These are phyloP conservation scores for Baudoinia panamericana DNA, from an alignment of 495 filamentous ascomycete species.

Conservation along the genomic window DNA sequence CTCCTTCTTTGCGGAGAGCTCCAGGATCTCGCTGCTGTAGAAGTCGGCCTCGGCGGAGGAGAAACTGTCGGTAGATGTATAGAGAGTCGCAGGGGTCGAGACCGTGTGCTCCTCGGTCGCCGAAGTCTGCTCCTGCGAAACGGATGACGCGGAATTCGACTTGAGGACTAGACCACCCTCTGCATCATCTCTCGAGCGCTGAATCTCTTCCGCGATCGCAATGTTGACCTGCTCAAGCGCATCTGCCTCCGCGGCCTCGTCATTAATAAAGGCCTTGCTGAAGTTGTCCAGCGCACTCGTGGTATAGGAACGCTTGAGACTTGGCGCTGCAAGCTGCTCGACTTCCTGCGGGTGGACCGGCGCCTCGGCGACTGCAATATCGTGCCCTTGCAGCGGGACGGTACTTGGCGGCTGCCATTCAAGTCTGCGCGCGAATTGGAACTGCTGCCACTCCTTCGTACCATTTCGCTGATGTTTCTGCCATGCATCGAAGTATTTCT, in stretches of 20 bases:
- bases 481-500: conserved; percentile 81
- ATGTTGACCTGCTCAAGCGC: conserved; percentile 48
- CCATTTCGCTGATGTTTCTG: conserved; percentile 59
- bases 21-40: conserved; percentile 62
- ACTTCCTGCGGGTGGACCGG: conserved; percentile 40
- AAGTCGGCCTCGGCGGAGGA: conserved; percentile 42
- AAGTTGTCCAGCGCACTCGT: conserved; percentile 43
- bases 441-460: conserved; percentile 78
- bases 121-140: not conserved
- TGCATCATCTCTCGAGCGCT: conserved; percentile 24
- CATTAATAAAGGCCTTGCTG: conserved; percentile 42
- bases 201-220: conserved; percentile 49
- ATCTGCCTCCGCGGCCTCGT: conserved; percentile 36
- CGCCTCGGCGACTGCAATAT: conserved; percentile 29
- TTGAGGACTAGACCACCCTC: conserved; percentile 11
- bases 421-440: conserved; percentile 72
- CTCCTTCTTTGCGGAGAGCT: conserved; percentile 50
- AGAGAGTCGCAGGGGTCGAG: conserved; percentile 20
- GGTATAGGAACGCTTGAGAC: conserved; percentile 35
- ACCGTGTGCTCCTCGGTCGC: conserved; percentile 24
- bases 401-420: conserved; percentile 58
- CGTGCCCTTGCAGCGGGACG: conserved; percentile 35
- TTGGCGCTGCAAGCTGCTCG: conserved; percentile 35
- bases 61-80: conserved; percentile 10
- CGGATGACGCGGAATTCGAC: conserved; percentile 2